These are phyloP conservation scores for Vachellia pachyceras DNA, from an alignment of 306 rosid genomes.

Conservation along the genomic window DNA sequence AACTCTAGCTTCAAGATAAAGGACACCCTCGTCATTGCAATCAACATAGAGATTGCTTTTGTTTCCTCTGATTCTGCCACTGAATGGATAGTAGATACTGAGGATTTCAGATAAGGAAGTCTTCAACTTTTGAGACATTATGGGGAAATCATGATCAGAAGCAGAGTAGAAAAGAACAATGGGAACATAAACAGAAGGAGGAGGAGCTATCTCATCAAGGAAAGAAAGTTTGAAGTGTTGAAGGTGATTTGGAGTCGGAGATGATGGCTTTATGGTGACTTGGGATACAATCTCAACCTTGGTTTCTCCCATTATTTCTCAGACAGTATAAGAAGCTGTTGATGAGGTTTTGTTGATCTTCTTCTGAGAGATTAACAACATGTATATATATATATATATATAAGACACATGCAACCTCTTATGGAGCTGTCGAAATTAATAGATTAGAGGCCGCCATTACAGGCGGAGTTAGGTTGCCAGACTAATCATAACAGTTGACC, in stretches of 20 bases:
- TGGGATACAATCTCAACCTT: conserved; percentile 11
- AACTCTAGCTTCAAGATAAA: conserved; percentile 5
- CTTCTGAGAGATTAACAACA: no score
- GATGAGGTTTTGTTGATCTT: no score
- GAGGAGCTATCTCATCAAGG: conserved; percentile 33
- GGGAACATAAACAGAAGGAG: neutral
- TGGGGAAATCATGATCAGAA: neutral
- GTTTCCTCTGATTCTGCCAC: conserved; percentile 27
- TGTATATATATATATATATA: no score
- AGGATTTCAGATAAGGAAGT: conserved; percentile 23
- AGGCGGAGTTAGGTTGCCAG: no score
- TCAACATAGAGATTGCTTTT: neutral
- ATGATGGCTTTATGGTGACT: neutral
- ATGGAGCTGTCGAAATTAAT: no score
- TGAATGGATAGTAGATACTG: conserved; percentile 32
- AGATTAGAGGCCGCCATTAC: no score
- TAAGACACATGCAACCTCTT: no score
- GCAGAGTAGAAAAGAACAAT: conserved; percentile 31
- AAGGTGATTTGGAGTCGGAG: conserved; percentile 36
- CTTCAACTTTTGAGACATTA: conserved; percentile 1
- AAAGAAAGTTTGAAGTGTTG: conserved; percentile 33
- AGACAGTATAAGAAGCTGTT: no score
- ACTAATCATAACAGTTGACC: no score
- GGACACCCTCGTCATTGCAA: conserved; percentile 40
- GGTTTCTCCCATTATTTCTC: neutral